Base-by-base conservation (phyloP, 169 alveolate genomes). In the Neospora caninum region DNA sequence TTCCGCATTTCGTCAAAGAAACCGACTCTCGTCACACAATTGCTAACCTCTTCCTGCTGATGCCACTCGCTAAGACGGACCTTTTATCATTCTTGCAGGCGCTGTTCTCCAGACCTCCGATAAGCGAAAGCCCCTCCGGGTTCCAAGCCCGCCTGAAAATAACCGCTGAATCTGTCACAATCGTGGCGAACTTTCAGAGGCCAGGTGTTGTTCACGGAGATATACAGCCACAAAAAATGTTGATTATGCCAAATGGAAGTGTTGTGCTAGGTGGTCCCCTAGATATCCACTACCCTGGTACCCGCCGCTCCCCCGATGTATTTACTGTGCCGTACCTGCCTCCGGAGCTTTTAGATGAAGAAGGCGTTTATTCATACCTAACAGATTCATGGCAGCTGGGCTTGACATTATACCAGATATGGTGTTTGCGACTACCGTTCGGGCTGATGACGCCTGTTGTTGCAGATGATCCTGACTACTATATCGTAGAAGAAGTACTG, bases 361-460 rank as follows among this genome's bases (percentile, higher is more conserved):
- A 70, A 16, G 10, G 42, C 39, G 83, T 70, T 31, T 70, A 70
- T 31, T n/a, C 83, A 31, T 31, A 10, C 25, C 20, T 10, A 36
- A 64, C 39, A 53, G 94, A 92, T 58, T 34, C 94, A 39, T 92
- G 94, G 94, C 58, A 69, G 29, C 94, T 92, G n/a, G 94, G 94
- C 27, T 45, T 92, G 78, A 82, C 94, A 45, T 38, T 83, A 7
- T 92, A 82, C 92, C 58, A 38, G 43, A 31, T 92, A 18, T 92
- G 94, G 94, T 92, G 94, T 43, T 38, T n/a, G 36, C n/a, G 38
- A 0, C 88, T 45, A 31, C 94, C 94, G 36, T 45, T 91, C 83
- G 39, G 39, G 34, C 83, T 70, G 83, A 70, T 70, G 42, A 70
- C 83, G 10, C 83, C 83, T 18, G 9, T 49, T 22, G 58, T 49